Evolutionary conservation across 2,329 filamentous ascomycete species (phyloP).

Genomic region (Clonostachys byssicola): DNA sequence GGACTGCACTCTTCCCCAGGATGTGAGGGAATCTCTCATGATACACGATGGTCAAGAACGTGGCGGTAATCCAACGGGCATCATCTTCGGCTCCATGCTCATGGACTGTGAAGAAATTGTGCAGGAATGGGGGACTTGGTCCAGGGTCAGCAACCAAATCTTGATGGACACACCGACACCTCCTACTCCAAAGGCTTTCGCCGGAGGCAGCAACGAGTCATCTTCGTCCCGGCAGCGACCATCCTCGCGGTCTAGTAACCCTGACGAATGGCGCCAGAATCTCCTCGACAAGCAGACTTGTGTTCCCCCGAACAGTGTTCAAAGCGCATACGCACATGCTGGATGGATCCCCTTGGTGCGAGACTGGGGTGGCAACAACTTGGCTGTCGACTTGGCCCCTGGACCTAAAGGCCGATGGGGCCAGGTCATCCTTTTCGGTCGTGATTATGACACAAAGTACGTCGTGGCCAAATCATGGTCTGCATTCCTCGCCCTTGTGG

Average conservation of each 20-base stretch:
- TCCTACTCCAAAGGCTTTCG: slow-evolving; percentile 64
- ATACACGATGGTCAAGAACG: slow-evolving; percentile 97
- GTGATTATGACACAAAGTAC: slow-evolving; percentile 98
- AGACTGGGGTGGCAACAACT: slow-evolving; percentile 98
- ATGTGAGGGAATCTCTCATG: slow-evolving; percentile 87
- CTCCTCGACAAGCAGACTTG: slow-evolving; percentile 81
- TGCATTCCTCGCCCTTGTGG: slow-evolving; percentile 77
- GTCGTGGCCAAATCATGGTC: slow-evolving; percentile 92
- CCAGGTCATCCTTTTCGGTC: slow-evolving; percentile 92
- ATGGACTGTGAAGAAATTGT: slow-evolving; percentile 98
- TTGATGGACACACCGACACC: slow-evolving; percentile 62
- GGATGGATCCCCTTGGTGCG: slow-evolving; percentile 94
- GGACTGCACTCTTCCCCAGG: slow-evolving; percentile 88
- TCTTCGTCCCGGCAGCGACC: slow-evolving; percentile 63
- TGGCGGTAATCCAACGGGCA: slow-evolving; percentile 82
- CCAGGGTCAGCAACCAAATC: slow-evolving; percentile 86
- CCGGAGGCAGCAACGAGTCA: slow-evolving; percentile 59
- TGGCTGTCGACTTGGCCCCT: slow-evolving; percentile 88
- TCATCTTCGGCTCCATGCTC: slow-evolving; percentile 92
- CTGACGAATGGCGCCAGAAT: slow-evolving; percentile 74
- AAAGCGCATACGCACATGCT: slow-evolving; percentile 89
- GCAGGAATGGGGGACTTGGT: slow-evolving; percentile 97
- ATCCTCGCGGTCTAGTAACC: slow-evolving; percentile 44
- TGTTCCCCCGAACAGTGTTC: slow-evolving; percentile 79
- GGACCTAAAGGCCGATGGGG: slow-evolving; percentile 91